Percentiles rank a stretch among this genome's conserved stretches.
These are phyloP conservation scores for Botryotinia calthae DNA, from an alignment of 2,329 filamentous ascomycete species.

Conservation along the genomic window DNA sequence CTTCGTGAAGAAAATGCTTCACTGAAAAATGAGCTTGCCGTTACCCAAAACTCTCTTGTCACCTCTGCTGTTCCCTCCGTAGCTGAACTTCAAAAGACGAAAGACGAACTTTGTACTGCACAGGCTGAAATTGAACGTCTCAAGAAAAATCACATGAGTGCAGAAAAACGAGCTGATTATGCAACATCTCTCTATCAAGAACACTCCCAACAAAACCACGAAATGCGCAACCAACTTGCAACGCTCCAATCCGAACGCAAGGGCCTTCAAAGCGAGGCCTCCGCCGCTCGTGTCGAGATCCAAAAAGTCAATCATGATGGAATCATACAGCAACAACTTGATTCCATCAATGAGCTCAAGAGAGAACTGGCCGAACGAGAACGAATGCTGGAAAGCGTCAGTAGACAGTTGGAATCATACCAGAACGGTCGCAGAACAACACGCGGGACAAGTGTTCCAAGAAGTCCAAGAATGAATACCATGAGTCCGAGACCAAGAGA, in stretches of 20 bases:
- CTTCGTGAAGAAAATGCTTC: slow-evolving; percentile 29
- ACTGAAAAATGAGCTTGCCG: slow-evolving; percentile 34
- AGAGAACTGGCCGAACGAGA: slow-evolving; percentile 37
- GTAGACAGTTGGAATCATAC: slow-evolving; percentile 40
- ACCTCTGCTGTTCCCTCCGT: slow-evolving; percentile 42
- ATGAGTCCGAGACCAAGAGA: slow-evolving; percentile 26
- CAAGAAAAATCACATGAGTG: slow-evolving; percentile 25
- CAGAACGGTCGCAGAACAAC: slow-evolving; percentile 43
- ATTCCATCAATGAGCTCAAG: slow-evolving; percentile 39
- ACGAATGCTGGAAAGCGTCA: slow-evolving; percentile 42
- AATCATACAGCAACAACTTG: slow-evolving; percentile 25
- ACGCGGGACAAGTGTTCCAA: slow-evolving; percentile 34
- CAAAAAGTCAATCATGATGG: slow-evolving; percentile 32
- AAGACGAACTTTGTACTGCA: slow-evolving; percentile 39
- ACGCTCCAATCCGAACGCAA: slow-evolving; percentile 26
- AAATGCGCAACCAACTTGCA: slow-evolving; percentile 26
- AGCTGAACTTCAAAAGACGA: slow-evolving; percentile 43
- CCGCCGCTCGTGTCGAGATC: slow-evolving; percentile 33
- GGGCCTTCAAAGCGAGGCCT: slow-evolving; percentile 28
- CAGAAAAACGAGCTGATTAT: slow-evolving; percentile 35
- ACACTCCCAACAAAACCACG: slow-evolving; percentile 29
- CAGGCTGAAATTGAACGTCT: slow-evolving; percentile 29
- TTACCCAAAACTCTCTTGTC: slow-evolving; percentile 24
- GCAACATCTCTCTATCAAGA: slow-evolving; percentile 35
- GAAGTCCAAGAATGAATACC: slow-evolving; percentile 37